Percentiles rank a stretch among this genome's conserved stretches.
Evolutionary conservation across 768 basidiomycete species (phyloP).

Genomic region (Lyophyllum atratum): DNA sequence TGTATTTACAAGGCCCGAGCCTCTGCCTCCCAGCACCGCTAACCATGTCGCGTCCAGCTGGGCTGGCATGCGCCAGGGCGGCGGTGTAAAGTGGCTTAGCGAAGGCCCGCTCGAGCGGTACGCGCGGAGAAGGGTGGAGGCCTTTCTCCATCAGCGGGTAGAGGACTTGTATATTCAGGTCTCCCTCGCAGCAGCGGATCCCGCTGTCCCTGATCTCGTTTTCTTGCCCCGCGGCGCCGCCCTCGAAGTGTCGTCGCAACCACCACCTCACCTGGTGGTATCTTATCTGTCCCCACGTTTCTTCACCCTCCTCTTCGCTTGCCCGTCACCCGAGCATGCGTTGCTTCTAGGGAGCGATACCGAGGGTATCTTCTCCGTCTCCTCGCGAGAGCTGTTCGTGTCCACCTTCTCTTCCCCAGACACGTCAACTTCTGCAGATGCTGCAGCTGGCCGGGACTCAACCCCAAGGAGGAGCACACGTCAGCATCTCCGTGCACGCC

Average conservation of each 20-base stretch:
- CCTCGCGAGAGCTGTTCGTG: slow-evolving; percentile 36
- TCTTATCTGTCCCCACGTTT: slow-evolving; percentile 46
- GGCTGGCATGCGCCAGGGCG: slow-evolving; percentile 14
- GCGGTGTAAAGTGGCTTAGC: slow-evolving; percentile 37
- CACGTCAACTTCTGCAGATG: background rate
- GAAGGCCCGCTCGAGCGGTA: slow-evolving; percentile 34
- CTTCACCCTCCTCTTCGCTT: slow-evolving; percentile 45
- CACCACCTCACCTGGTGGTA: slow-evolving; percentile 29
- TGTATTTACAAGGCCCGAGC: slow-evolving; percentile 63
- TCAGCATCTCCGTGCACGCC: slow-evolving; percentile 7
- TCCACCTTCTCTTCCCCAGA: slow-evolving; percentile 28
- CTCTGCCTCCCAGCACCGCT: slow-evolving; percentile 31
- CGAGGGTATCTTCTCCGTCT: slow-evolving; percentile 39
- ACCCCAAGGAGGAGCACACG: background rate
- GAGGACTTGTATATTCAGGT: slow-evolving; percentile 36
- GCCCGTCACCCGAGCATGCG: slow-evolving; percentile 42
- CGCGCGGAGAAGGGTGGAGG: slow-evolving; percentile 30
- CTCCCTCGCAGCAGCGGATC: slow-evolving; percentile 39
- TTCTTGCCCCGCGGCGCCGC: slow-evolving; percentile 10
- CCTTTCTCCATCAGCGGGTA: slow-evolving; percentile 36
- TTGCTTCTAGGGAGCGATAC: slow-evolving; percentile 39
- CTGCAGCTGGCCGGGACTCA: background rate
- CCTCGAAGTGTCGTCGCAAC: background rate
- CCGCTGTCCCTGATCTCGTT: slow-evolving; percentile 25
- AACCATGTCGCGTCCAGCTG: slow-evolving; percentile 28